Evolutionary conservation across 1,139 yeast species (phyloP), one percentile per base, ranked within the genome.

Genomic region (Debaryomyces subglobosus): DNA sequence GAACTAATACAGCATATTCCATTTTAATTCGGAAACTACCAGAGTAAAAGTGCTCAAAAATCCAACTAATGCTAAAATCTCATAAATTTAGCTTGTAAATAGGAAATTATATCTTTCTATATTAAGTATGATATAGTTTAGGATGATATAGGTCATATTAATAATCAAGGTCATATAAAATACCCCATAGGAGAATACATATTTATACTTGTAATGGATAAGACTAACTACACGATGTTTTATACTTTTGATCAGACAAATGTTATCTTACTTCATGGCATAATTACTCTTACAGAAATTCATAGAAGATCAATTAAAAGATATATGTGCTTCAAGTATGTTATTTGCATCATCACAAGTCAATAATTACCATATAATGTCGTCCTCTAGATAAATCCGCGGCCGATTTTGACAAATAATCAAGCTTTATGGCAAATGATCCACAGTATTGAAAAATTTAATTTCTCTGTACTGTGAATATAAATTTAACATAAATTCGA

Each of bases 391-490:
- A 8, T 35, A 20, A 10, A n/a, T 20, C 27, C 38, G 38, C 34
- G 34, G 25, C 25, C 38, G 24, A 18, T 18, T 18, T 8, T 38
- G 33, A 38, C 41, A 38, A 38, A 38, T 38, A 27, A 6, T 27
- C 15, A 15, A 15, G 15, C 13, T 16, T 16, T 8, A 36, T 21
- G 29, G 23, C 41, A 38, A 12, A 35, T 35, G 38, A 24, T 35
- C 38, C 38, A 35, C 38, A 35, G 25, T 35, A 35, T 20, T 35
- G 23, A 16, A 38, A 16, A 38, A 13, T 38, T 38, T 38, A 7
- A 38, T 12, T 38, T 38, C 7, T 38, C 24, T 38, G 20, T 35
- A 20, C 25, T 35, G 25, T n/a, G 21, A 10, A 38, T 18, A 39
- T 39, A 24, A 18, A 39, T 18, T 24, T n/a, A 24, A 29, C 12